phyloP scores from a whole-genome alignment of 2,329 filamentous ascomycete genomes.

The Ambrosiella xylebori region DNA sequence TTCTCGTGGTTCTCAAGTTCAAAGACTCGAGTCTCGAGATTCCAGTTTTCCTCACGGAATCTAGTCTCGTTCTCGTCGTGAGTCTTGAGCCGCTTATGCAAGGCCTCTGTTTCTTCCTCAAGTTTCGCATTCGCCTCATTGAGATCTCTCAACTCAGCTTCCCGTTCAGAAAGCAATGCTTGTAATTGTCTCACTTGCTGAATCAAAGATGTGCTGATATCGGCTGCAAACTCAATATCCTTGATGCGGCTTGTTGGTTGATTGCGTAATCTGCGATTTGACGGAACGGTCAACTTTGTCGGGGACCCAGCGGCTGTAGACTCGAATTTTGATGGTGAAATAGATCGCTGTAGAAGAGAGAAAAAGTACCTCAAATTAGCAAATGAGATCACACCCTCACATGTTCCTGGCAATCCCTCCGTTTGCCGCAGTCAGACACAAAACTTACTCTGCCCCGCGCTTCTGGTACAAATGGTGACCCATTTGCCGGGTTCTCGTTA shows the following conservation, averaged over 20 bases:
- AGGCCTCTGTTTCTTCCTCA: slow-evolving; percentile 64
- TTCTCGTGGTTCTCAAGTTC: slow-evolving; percentile 58
- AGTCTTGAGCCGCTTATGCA: slow-evolving; percentile 62
- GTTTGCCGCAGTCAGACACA: not conserved
- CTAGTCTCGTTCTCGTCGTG: slow-evolving; percentile 88
- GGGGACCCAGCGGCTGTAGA: slow-evolving; percentile 72
- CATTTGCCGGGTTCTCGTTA: slow-evolving; percentile 29
- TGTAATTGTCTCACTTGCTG: slow-evolving; percentile 89
- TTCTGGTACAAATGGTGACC: slow-evolving; percentile 37
- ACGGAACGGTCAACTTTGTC: slow-evolving; percentile 63
- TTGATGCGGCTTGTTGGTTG: slow-evolving; percentile 77
- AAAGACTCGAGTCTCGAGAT: slow-evolving; percentile 79
- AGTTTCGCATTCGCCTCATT: slow-evolving; percentile 54
- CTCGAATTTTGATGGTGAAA: slow-evolving; percentile 64
- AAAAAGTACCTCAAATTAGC: not conserved
- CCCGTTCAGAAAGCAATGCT: slow-evolving; percentile 65
- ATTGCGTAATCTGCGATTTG: slow-evolving; percentile 70
- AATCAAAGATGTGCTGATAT: slow-evolving; percentile 88
- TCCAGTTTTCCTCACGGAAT: slow-evolving; percentile 99
- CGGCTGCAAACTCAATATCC: slow-evolving; percentile 95
- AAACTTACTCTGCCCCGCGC: slow-evolving; percentile 31
- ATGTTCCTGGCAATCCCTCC: not conserved
- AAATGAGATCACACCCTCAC: not conserved
- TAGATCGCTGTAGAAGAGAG: slow-evolving; percentile 36
- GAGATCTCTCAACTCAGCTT: slow-evolving; percentile 58